Base-by-base conservation (phyloP, 352 stramenopile genomes). In the Albugo candida region DNA sequence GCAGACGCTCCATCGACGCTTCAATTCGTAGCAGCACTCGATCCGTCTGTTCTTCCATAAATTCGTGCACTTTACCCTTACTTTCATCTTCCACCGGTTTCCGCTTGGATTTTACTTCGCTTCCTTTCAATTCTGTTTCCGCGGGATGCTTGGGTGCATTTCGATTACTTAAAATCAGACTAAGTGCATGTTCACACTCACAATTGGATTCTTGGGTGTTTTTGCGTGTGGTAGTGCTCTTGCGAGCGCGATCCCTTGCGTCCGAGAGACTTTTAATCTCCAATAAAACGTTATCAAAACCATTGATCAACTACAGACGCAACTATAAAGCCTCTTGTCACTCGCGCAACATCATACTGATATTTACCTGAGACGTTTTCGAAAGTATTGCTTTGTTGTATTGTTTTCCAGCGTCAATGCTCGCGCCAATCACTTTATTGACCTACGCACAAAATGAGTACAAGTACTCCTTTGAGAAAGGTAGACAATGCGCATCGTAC, bases 341-440 rank as follows among this genome's bases (percentile, higher is more conserved):
- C 36, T 41, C 14, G 14, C 16, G 36, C 36, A 41, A 41, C 16
- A 41, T 41, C 36, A 14, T 41, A 14, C 36, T n/a, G 16, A 14
- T 14, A 14, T 41, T 16, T 14, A 60, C 55, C 51, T 77, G 75
- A 16, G 75, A 81, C 3, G 76, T 88, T 61, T 83, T 85, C 49
- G 72, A 61, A 21, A 72, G 77, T 48, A 88, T 83, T 43, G 70
- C 82, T 50, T 84, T 83, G 60, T 85, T 88, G 60, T 84, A 88
- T 21, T 73, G 82, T 58, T 85, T 84, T 45, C 70, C 76, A 21
- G 73, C 76, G 37, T 89, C 76, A 21, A 86, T 51, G 21, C 69
- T 67, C 16, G 81, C 70, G 13, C 69, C 64, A n/a, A 83, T 58
- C 2, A 89, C 52, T 45, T 65, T 68, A 53, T 67, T 69, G 24